Evolutionary conservation across 129 eudicot genomes (phyloP).

Genomic region (Flaveria linearis): DNA sequence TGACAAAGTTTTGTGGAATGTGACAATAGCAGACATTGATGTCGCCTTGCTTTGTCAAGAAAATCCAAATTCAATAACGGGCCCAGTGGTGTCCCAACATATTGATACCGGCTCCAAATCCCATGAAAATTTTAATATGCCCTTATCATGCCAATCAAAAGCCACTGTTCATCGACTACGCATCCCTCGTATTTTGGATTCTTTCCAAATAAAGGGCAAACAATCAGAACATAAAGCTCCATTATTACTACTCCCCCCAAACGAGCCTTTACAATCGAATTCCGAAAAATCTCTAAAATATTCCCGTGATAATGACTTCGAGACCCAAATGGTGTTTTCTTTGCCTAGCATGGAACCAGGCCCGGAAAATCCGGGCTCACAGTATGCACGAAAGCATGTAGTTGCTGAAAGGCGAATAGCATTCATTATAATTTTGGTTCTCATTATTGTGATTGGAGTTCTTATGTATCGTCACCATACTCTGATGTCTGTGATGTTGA

Average conservation of each 20-base stretch:
- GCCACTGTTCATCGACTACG: conserved; percentile 62
- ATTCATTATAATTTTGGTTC: conserved; percentile 29
- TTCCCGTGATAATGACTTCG: conserved; percentile 28
- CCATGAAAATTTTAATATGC: conserved; percentile 51
- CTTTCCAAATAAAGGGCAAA: conserved; percentile 35
- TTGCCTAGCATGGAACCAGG: conserved; percentile 28
- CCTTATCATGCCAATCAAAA: conserved; percentile 69
- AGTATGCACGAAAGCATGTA: conserved; percentile 33
- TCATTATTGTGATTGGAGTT: conserved; percentile 35
- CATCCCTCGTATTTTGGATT: conserved; percentile 38
- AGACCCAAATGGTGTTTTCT: conserved; percentile 29
- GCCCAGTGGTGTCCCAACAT: conserved; percentile 27
- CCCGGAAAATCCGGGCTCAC: conserved; percentile 18
- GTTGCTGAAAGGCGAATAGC: conserved; percentile 30
- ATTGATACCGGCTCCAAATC: conserved; percentile 46
- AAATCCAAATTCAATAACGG: conserved; percentile 44
- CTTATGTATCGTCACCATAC: conserved; percentile 34
- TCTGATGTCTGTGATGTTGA: conserved; percentile 28
- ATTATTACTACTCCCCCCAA: conserved; percentile 41
- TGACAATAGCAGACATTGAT: conserved; percentile 69
- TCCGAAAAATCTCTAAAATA: conserved; percentile 33
- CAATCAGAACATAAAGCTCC: conserved; percentile 39
- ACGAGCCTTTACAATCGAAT: conserved; percentile 39
- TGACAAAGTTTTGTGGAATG: conserved; percentile 70
- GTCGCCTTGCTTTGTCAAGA: conserved; percentile 80